Percentiles rank a stretch among this genome's conserved stretches.
phyloP scores from a whole-genome alignment of 1,284 basidiomycete species.

The Coriolopsis trogii region DNA sequence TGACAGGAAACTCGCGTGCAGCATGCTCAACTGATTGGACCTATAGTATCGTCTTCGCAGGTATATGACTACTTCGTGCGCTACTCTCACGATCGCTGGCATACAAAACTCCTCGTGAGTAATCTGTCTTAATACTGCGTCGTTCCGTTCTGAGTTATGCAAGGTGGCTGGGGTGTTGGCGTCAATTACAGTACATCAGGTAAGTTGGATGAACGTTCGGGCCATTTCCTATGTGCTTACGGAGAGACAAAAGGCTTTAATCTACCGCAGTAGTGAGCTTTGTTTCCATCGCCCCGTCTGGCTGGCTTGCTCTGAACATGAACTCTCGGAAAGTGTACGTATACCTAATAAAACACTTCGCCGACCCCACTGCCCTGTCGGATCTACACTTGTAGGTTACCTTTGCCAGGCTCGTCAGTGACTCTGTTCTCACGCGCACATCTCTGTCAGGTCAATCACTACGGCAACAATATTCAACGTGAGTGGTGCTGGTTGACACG shows the following conservation, averaged over 20 bases:
- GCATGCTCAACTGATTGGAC: too few relatives aligned
- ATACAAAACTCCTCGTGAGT: conserved; percentile 50
- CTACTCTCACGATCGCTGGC: conserved; percentile 54
- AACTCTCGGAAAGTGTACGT: too few relatives aligned
- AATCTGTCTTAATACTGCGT: neutral
- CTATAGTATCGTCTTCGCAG: conserved; percentile 55
- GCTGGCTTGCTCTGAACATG: too few relatives aligned
- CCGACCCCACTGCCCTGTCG: conserved; percentile 38
- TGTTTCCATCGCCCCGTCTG: neutral
- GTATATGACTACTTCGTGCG: conserved; percentile 56
- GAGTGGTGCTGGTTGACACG: conserved; percentile 14
- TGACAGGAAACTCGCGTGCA: too few relatives aligned
- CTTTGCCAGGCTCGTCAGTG: too few relatives aligned
- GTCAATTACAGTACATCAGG: conserved; percentile 52
- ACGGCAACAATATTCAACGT: conserved; percentile 59
- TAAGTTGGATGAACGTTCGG: neutral
- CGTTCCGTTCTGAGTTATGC: neutral
- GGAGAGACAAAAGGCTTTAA: conserved; percentile 42
- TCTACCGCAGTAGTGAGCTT: conserved; percentile 51
- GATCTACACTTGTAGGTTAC: conserved; percentile 3
- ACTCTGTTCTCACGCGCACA: neutral
- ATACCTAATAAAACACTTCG: conserved; percentile 54
- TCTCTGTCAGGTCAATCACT: conserved; percentile 45
- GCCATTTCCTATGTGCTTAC: neutral
- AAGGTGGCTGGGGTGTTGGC: conserved; percentile 45